phyloP scores from a whole-genome alignment of 257 asterid genomes.

The Nicotiana tabacum region DNA sequence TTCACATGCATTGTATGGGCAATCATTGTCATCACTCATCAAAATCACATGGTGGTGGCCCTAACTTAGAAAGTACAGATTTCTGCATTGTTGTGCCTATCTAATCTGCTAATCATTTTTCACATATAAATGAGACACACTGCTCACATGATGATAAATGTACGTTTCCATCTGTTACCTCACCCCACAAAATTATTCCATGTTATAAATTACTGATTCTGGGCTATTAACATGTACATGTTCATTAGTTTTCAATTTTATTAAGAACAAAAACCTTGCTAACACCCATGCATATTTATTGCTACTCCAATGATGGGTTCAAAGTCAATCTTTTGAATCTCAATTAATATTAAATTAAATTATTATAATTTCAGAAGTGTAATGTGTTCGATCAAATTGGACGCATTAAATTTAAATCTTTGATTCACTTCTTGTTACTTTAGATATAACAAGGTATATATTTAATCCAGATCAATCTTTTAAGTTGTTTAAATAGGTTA shows the following conservation, averaged over 20 bases:
- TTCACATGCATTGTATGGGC: slow-evolving; percentile 5
- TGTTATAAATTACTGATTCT: not conserved
- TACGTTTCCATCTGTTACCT: not conserved
- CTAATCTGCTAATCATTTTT: not conserved
- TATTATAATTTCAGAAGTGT: no score
- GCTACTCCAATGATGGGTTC: no score
- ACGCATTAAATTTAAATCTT: no score
- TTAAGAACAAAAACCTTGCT: not conserved
- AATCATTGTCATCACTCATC: slow-evolving; percentile 6
- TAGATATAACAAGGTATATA: no score
- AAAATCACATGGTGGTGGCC: slow-evolving; percentile 9
- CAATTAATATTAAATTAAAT: no score
- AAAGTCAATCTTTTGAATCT: no score
- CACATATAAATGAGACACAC: not conserved
- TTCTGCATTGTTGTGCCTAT: not conserved
- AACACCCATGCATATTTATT: no score
- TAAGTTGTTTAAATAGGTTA: not conserved
- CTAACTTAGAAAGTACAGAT: not conserved
- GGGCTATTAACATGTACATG: not conserved
- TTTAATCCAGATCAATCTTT: not conserved
- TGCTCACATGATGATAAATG: not conserved
- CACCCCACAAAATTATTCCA: not conserved
- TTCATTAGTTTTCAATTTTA: not conserved
- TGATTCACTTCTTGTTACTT: no score
- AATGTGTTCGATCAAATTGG: no score